Conservation (phyloP, 331 rosid species). For the Rosa hybrid region DNA sequence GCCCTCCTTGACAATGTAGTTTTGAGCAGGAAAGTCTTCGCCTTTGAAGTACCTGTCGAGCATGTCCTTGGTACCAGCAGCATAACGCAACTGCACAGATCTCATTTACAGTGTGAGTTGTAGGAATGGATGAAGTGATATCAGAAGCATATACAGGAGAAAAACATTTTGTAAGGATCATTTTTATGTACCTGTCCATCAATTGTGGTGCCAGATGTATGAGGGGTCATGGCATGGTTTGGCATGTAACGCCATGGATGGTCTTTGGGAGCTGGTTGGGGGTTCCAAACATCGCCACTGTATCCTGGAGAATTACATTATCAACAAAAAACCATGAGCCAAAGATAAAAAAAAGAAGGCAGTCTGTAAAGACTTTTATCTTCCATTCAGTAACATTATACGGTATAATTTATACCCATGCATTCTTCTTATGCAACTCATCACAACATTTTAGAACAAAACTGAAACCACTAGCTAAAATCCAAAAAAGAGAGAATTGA, state of each 20-base stretch:
- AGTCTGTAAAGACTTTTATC: no score
- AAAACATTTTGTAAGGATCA: background rate
- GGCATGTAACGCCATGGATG: slow-evolving; percentile 99
- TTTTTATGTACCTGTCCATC: slow-evolving; percentile 74
- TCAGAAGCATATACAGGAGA: background rate
- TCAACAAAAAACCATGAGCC: slow-evolving; percentile 8
- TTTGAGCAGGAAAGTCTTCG: slow-evolving; percentile 77
- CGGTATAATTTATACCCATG: no score
- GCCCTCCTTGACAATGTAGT: slow-evolving; percentile 96
- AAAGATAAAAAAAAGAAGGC: background rate
- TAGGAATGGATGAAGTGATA: slow-evolving; percentile 1
- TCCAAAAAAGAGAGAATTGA: background rate
- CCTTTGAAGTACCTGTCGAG: slow-evolving; percentile 89
- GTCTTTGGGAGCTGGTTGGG: slow-evolving; percentile 98
- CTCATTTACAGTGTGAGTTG: slow-evolving; percentile 3
- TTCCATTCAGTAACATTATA: background rate
- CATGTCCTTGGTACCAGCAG: slow-evolving; percentile 96
- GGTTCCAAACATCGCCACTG: slow-evolving; percentile 94
- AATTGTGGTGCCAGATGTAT: slow-evolving; percentile 91
- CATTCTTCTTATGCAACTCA: background rate
- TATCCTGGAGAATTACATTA: slow-evolving; percentile 55
- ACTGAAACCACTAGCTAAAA: slow-evolving; percentile 1
- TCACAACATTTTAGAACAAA: background rate
- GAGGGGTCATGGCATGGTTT: slow-evolving; percentile 99
- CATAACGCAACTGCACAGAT: slow-evolving; percentile 68